Base-by-base conservation (phyloP, 805 yeast species). In the Saturnispora ahearnii region DNA sequence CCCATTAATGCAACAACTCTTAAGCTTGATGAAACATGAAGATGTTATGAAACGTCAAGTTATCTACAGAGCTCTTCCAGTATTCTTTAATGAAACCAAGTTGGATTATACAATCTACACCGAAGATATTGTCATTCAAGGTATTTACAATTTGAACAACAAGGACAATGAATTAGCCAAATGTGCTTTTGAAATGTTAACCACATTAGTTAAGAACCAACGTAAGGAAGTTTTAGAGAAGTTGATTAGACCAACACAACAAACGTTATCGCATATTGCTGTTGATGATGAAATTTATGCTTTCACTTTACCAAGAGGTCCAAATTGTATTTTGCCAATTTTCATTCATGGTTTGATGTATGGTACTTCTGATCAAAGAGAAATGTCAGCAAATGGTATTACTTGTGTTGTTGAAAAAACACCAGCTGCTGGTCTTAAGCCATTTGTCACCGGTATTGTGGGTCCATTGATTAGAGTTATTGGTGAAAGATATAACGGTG, bases 381-480 rank as follows among this genome's bases (percentile, higher is more conserved):
- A 90, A 64, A 69, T 73, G 28, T 78, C 96, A 30, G 98, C 99
- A 0, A 69, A 83, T 61, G 96, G 88, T 51, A 87, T 93, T 60
- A 93, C 96, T 4, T 90, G 83, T 60, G 70, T 93, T 51, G 85
- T 90, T 43, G 84, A 82, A 44, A 81, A 88, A 59, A 87, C 98
- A 0, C 93, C 93, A 21, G 82, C 93, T n/a, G 73, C 78, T 10
- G 80, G 77, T 52, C 77, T 93, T 67, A 86, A 82, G 65, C 87
- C 96, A 32, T 87, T 82, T 67, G 96, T 95, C 22, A 91, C 98
- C 8, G 81, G 81, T 28, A 87, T 95, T 55, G 90, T 96, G 28
- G 99, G 99, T 69, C 99, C 99, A 37, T 76, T 93, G 62, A 93
- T 93, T 68, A 88, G 99, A 74, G 96, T 91, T 50, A 87, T 91